Conservation (phyloP, 345 rosid genomes). For the Eucalyptus melliodora region DNA sequence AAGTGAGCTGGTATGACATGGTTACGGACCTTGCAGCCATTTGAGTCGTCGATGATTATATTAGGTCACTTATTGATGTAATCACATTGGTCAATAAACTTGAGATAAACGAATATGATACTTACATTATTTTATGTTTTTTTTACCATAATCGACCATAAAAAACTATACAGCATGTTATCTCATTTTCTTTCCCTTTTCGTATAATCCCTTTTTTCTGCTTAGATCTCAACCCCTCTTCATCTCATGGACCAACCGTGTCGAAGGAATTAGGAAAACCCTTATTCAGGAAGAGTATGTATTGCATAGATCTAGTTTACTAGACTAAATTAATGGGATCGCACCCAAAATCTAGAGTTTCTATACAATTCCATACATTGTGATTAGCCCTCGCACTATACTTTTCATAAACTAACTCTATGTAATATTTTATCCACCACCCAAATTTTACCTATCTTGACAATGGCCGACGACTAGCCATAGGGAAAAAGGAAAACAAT, state of each 20-base stretch:
- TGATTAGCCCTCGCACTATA: background rate
- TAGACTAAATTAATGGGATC: background rate
- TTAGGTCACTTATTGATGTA: background rate
- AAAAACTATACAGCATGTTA: background rate
- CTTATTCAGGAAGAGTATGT: background rate
- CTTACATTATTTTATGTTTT: background rate
- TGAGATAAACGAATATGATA: background rate
- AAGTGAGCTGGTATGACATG: background rate
- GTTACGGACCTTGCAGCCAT: background rate
- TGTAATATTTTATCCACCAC: background rate
- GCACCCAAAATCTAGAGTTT: background rate
- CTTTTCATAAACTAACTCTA: background rate
- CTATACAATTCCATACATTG: background rate
- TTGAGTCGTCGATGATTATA: background rate
- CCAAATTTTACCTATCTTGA: background rate
- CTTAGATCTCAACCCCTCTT: background rate
- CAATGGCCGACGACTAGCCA: background rate
- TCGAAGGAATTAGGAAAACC: background rate
- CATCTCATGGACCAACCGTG: background rate
- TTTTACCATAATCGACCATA: background rate
- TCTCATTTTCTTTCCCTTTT: background rate
- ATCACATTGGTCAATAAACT: background rate
- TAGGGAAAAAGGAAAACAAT: background rate
- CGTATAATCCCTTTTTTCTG: background rate
- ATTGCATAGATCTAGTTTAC: background rate